A percentile compares a stretch with the other conserved stretches of the same genome.
Conservation (phyloP, 495 filamentous ascomycete species). For the Penicillium psychrofluorescens region DNA sequence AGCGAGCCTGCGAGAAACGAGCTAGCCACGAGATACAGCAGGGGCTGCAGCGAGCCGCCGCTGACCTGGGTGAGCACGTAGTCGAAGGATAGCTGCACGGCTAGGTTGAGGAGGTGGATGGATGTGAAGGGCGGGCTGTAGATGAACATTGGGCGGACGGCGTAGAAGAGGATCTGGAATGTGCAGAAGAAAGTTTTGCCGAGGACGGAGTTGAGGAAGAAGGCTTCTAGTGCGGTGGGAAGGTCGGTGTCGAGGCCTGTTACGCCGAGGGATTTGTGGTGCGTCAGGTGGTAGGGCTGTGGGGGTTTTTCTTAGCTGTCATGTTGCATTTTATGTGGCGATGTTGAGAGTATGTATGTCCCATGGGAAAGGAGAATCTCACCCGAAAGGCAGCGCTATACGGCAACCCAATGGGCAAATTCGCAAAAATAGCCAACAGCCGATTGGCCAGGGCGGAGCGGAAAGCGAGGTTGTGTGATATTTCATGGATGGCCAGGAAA, state of each 20-base stretch:
- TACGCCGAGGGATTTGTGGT: conserved; percentile 98
- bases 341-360: neutral
- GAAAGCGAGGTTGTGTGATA: conserved; percentile 97
- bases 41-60: conserved; percentile 45
- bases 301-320: neutral
- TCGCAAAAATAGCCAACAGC: conserved; percentile 83
- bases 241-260: conserved; percentile 95
- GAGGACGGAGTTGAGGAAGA: conserved; percentile 91
- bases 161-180: conserved; percentile 99
- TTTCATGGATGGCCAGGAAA: conserved; percentile 98
- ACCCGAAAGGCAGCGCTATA: conserved; percentile 95
- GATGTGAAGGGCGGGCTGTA: conserved; percentile 82
- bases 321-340: conserved; percentile 3
- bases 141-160: conserved; percentile 92
- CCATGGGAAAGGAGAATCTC: conserved; percentile 12
- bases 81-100: conserved; percentile 73
- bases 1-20: conserved; percentile 91
- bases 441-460: conserved; percentile 75
- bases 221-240: conserved; percentile 82
- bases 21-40: conserved; percentile 76
- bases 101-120: conserved; percentile 76
- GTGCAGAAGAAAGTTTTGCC: conserved; percentile 99
- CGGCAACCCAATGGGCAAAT: conserved; percentile 89
- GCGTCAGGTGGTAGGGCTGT: conserved; percentile 94
- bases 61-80: conserved; percentile 50